Evolutionary conservation across 2,329 filamentous ascomycete species (phyloP).

Genomic region (Ascosphaera apis): DNA sequence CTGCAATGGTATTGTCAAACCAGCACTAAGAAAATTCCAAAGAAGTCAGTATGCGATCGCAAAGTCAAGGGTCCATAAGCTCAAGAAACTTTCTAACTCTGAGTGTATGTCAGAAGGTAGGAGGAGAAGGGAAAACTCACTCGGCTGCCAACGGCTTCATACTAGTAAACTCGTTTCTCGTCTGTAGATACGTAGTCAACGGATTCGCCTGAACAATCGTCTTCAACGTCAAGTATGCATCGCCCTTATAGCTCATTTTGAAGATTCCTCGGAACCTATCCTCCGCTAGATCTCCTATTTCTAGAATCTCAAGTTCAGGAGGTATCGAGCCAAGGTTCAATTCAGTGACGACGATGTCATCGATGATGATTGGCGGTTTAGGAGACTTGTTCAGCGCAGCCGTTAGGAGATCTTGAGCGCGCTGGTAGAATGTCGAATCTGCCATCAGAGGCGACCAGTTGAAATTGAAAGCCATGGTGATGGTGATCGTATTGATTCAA

Average conservation of each 20-base stretch:
- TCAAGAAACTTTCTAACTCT: too few species aligned
- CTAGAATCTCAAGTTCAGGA: slow-evolving; percentile 84
- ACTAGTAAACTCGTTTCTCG: slow-evolving; percentile 77
- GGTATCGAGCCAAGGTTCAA: slow-evolving; percentile 88
- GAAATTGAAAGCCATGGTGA: slow-evolving; percentile 96
- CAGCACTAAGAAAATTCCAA: slow-evolving; percentile 27
- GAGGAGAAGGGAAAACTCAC: slow-evolving; percentile 11
- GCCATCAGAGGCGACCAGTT: slow-evolving; percentile 99
- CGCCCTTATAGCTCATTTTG: slow-evolving; percentile 95
- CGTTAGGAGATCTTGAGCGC: slow-evolving; percentile 82
- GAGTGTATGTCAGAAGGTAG: not conserved
- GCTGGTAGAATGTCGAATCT: slow-evolving; percentile 72
- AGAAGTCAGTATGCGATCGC: not conserved
- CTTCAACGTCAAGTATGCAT: slow-evolving; percentile 84
- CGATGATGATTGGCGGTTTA: slow-evolving; percentile 95
- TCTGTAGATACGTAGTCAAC: slow-evolving; percentile 81
- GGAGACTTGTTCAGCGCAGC: slow-evolving; percentile 91
- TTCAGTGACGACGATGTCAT: slow-evolving; percentile 96
- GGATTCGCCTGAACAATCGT: slow-evolving; percentile 96
- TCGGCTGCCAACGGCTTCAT: slow-evolving; percentile 78
- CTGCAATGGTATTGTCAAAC: slow-evolving; percentile 88
- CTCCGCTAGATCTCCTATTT: slow-evolving; percentile 92
- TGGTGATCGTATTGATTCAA: slow-evolving; percentile 10
- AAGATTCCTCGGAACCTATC: slow-evolving; percentile 95
- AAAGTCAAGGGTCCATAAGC: too few species aligned